These are phyloP conservation scores for Hanseniaspora lindneri DNA, from an alignment of 805 yeast species.

Conservation along the genomic window DNA sequence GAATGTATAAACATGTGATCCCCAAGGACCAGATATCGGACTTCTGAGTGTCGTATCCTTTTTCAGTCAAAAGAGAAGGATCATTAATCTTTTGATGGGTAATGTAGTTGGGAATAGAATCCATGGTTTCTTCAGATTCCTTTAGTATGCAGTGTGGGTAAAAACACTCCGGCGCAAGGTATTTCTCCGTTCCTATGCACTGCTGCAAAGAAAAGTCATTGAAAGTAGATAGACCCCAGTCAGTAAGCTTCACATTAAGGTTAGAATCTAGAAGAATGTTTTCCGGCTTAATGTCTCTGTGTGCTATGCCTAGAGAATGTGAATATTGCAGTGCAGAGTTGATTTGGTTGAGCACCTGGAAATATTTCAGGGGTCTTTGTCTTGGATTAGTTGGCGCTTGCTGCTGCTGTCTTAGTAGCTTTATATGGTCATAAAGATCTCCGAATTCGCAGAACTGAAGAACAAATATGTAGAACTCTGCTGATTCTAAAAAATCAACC, in stretches of 20 bases:
- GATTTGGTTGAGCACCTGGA: slow-evolving; percentile 38
- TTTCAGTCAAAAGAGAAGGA: background rate
- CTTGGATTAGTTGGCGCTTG: slow-evolving; percentile 15
- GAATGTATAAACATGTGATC: slow-evolving; percentile 60
- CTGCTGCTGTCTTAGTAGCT: slow-evolving; percentile 17
- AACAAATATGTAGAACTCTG: slow-evolving; percentile 41
- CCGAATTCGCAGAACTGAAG: slow-evolving; percentile 58
- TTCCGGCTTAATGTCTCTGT: slow-evolving; percentile 66
- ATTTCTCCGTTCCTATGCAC: slow-evolving; percentile 67
- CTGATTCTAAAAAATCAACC: slow-evolving; percentile 46
- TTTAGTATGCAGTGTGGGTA: slow-evolving; percentile 29
- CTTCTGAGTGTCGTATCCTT: slow-evolving; percentile 53
- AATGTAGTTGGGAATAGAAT: slow-evolving; percentile 26
- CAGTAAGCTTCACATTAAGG: slow-evolving; percentile 51
- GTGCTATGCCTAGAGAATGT: slow-evolving; percentile 50
- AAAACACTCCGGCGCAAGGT: slow-evolving; percentile 86
- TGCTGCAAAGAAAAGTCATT: slow-evolving; percentile 24
- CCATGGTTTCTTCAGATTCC: slow-evolving; percentile 16
- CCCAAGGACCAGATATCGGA: slow-evolving; percentile 88
- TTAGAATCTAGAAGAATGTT: slow-evolving; percentile 43
- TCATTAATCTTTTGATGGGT: slow-evolving; percentile 5
- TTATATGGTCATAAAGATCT: slow-evolving; percentile 48
- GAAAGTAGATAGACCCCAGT: slow-evolving; percentile 54
- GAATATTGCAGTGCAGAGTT: slow-evolving; percentile 41
- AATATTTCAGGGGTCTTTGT: slow-evolving; percentile 23